Evolutionary conservation across 768 basidiomycete genomes (phyloP), one percentile per base, ranked within the genome.

Genomic region (Terana coerulea): DNA sequence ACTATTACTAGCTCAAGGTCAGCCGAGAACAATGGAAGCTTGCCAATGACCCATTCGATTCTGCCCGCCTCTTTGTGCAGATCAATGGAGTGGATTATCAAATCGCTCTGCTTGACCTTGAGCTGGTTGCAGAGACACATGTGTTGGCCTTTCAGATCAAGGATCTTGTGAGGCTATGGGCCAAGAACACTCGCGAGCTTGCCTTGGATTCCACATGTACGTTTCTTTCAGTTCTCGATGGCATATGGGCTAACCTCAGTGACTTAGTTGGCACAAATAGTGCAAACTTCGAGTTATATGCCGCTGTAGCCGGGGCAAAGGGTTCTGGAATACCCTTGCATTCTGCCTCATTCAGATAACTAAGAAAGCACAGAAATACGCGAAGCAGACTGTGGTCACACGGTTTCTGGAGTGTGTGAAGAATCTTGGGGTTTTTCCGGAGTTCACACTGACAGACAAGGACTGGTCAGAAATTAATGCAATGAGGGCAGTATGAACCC

Each of bases 401-500:
- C 42, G 58, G 3, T 57, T 72, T 17, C 54, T 73, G 0, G 3
- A 40, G 0, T 50, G 63, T 17, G 59, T 71, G 24, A 49, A 51
- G n/a, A 51, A 56, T 47, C 35, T 68, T 59, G 63, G 55, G 48
- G 1, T 65, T 1, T 17, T 53, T 1, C 54, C 64, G 2, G 59
- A 65, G 11, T 52, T 66, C 31, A 70, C 65, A 0, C 51, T 61
- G 2, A 42, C 66, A 0, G 69, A 72, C 60, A 72, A 73, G 48
- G 67, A 69, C 40, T 57, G 49, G 49, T 52, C 65, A 0, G 69
- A 71, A 40, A 71, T 74, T 42, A 67, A 70, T 52, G 67, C 68
- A 0, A 66, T 65, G 51, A 46, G 43, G 0, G 49, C 44, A 0
- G 45, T 54, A 6, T 67, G 59, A 44, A 67, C 67, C 2, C 35